Conservation (phyloP, 257 asterid species). For the Solanum pinnatisectum region DNA sequence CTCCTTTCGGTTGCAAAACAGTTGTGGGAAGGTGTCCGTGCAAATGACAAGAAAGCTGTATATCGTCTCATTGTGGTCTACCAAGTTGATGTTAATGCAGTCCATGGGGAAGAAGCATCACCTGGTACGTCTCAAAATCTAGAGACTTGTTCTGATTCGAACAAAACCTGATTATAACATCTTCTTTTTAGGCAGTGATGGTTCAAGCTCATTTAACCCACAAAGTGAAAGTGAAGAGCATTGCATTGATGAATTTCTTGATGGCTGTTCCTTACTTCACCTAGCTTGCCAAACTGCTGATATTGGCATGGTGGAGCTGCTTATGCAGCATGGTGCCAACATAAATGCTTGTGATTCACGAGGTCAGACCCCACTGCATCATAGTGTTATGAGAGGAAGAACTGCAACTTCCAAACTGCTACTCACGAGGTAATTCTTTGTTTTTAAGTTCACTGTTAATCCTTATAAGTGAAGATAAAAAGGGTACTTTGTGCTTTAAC, state of each 20-base stretch:
- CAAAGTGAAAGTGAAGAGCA: slow-evolving; percentile 27
- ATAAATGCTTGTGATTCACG: slow-evolving; percentile 47
- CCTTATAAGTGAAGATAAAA: not conserved
- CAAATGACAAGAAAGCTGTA: slow-evolving; percentile 67
- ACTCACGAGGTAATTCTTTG: slow-evolving; percentile 47
- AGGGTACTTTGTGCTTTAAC: not conserved
- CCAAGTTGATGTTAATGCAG: slow-evolving; percentile 61
- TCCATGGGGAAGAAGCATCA: slow-evolving; percentile 44
- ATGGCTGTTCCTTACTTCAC: slow-evolving; percentile 81
- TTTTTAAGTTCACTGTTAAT: not conserved
- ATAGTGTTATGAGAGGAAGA: slow-evolving; percentile 63
- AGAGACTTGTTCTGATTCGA: slow-evolving; percentile 8
- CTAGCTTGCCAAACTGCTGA: slow-evolving; percentile 89
- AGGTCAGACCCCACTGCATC: slow-evolving; percentile 83
- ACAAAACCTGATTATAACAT: slow-evolving; percentile 19
- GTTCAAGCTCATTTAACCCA: slow-evolving; percentile 24
- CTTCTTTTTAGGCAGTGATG: slow-evolving; percentile 23
- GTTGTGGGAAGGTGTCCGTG: slow-evolving; percentile 70
- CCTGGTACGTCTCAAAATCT: slow-evolving; percentile 21
- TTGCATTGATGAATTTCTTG: slow-evolving; percentile 26
- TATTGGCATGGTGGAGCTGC: slow-evolving; percentile 84
- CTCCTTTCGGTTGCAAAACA: slow-evolving; percentile 62
- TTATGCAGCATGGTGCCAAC: slow-evolving; percentile 75
- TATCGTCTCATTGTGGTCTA: slow-evolving; percentile 68
- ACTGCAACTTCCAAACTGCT: slow-evolving; percentile 50